Base-by-base conservation (phyloP, 2,329 filamentous ascomycete genomes). In the Fusarium oxysporum region DNA sequence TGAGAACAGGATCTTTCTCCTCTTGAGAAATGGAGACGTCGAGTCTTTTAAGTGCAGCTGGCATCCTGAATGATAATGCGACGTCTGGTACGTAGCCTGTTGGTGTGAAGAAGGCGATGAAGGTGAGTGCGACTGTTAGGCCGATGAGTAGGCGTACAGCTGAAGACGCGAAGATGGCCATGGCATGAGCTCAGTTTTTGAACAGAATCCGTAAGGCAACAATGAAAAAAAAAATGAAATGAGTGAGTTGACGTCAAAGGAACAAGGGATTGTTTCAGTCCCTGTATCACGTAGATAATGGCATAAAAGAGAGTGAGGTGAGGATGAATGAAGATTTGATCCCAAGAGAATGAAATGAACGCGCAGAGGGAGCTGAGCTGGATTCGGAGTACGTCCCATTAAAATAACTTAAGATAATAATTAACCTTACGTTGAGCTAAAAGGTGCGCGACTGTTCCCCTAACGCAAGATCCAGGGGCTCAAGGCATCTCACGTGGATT, bases 11-110 rank as follows among this genome's bases (percentile, higher is more conserved):
- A 50, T 81, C 80, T 21, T 81, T 80, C 44, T 68, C 68, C 28
- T 72, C 59, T 38, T 84, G 82, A 57, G 78, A 61, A 8, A 83
- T 75, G 28, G 79, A 75, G 33, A 85, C 80, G 2, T 76, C 75
- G 28, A 85, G 79, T 19, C 73, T 70, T 40, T 68, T 57, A 13
- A 80, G 57, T 11, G 72, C 59, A 23, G 41, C 28, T 12, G 68
- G 65, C 71, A 72, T 78, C 33, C 40, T 65, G 65, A 65, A 62
- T 5, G 76, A 64, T n/a, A 59, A n/a, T 10, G 73, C 59, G 23
- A 63, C 61, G 23, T 65, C 56, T n/a, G 59, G 33, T 43, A 71
- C 53, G 19, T 37, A 45, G 32, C 47, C 53, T 30, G 64, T 55
- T 37, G 71, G 71, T 37, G 68, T 62, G 21, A 74, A 68, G 45